phyloP scores from a whole-genome alignment of 2,329 filamentous ascomycete species.

The Fusarium buharicum region DNA sequence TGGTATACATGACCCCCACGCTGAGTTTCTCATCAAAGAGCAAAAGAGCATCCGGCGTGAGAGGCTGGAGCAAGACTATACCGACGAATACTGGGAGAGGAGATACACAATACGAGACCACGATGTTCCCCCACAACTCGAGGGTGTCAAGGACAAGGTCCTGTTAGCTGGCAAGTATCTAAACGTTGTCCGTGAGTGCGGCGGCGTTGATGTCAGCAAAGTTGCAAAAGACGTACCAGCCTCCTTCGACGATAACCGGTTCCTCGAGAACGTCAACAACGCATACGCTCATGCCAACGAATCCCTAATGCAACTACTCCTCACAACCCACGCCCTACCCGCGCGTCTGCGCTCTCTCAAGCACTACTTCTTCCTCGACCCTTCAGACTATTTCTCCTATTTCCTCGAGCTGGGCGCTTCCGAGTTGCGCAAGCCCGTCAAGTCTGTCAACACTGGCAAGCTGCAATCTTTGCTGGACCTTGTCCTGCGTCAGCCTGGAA shows the following conservation, averaged over 20 bases:
- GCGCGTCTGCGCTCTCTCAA: constrained; percentile 90
- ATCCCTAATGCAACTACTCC: constrained; percentile 86
- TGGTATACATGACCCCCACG: constrained; percentile 91
- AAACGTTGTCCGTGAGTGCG: constrained; percentile 96
- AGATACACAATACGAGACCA: constrained; percentile 93
- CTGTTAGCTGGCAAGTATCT: constrained; percentile 96
- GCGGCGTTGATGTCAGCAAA: constrained; percentile 92
- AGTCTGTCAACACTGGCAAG: constrained; percentile 89
- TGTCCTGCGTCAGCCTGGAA: constrained; percentile 94
- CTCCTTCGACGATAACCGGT: constrained; percentile 90
- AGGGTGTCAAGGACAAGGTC: constrained; percentile 92
- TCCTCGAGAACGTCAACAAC: constrained; percentile 94
- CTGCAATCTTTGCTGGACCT: constrained; percentile 95
- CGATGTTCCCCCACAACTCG: constrained; percentile 90
- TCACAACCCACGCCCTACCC: constrained; percentile 92
- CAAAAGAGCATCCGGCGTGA: constrained; percentile 95
- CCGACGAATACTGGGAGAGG: constrained; percentile 99
- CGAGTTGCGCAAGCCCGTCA: constrained; percentile 89
- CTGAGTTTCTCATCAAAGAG: constrained; percentile 94
- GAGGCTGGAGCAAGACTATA: constrained; percentile 93
- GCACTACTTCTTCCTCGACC: constrained; percentile 98
- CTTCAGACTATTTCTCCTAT: constrained; percentile 97
- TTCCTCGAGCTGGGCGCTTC: constrained; percentile 92
- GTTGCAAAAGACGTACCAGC: constrained; percentile 87
- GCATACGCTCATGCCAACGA: constrained; percentile 97